phyloP scores from a whole-genome alignment of 768 basidiomycete species.

The Roridomyces roridus region DNA sequence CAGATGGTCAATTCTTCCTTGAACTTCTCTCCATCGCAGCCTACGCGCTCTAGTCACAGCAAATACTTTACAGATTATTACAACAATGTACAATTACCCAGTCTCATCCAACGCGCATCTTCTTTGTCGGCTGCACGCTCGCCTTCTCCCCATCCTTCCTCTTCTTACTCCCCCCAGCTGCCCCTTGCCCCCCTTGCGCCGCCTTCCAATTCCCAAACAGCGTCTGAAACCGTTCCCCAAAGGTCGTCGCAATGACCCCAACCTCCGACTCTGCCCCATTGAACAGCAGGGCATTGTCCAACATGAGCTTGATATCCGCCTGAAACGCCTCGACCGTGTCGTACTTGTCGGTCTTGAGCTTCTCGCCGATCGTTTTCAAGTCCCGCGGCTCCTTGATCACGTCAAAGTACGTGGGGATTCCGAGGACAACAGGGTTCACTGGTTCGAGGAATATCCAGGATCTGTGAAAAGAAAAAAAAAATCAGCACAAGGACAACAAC shows the following conservation, averaged over 20 bases:
- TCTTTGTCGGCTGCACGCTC: slow-evolving; percentile 71
- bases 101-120: slow-evolving; percentile 59
- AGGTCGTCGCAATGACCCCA: slow-evolving; percentile 60
- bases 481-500: too few species aligned
- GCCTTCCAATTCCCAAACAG: slow-evolving; percentile 51
- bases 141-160: slow-evolving; percentile 76
- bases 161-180: slow-evolving; percentile 63
- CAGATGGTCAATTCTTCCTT: too few species aligned
- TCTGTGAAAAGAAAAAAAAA: slow-evolving; percentile 40
- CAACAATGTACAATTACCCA: not conserved
- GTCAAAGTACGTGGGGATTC: slow-evolving; percentile 89
- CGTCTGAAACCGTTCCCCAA: slow-evolving; percentile 61
- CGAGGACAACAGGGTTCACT: slow-evolving; percentile 85
- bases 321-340: slow-evolving; percentile 79
- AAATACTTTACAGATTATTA: slow-evolving; percentile 27
- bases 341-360: slow-evolving; percentile 85
- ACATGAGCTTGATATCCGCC: slow-evolving; percentile 87
- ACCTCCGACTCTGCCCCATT: slow-evolving; percentile 85
- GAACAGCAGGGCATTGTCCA: slow-evolving; percentile 87
- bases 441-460: slow-evolving; percentile 83
- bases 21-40: too few species aligned
- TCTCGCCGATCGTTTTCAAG: slow-evolving; percentile 78
- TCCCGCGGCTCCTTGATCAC: slow-evolving; percentile 92
- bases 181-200: too few species aligned
- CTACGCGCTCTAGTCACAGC: too few species aligned